Percentiles rank a stretch among this genome's conserved stretches.
Evolutionary conservation across 345 rosid genomes (phyloP).

Genomic region (Rubroshorea leprosula): DNA sequence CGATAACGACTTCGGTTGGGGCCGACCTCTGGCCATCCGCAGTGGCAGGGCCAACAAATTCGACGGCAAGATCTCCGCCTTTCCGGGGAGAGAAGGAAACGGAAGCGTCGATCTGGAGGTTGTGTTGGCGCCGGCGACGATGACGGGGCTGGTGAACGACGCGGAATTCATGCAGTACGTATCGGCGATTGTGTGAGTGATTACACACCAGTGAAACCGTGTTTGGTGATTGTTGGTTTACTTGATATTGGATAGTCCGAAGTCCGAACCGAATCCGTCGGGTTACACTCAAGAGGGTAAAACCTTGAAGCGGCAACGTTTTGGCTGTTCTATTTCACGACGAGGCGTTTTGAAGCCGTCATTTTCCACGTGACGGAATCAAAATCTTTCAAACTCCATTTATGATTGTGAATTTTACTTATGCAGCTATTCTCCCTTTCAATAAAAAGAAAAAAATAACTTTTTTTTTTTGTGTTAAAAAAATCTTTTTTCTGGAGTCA

Average conservation of each 20-base stretch:
- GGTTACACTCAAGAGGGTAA: too few relatives aligned
- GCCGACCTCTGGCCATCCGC: constrained; percentile 76
- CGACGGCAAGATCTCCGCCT: constrained; percentile 92
- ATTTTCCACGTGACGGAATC: constrained; percentile 10
- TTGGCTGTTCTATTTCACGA: not conserved
- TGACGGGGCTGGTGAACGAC: constrained; percentile 62
- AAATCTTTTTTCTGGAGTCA: too few relatives aligned
- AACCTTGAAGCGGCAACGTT: not conserved
- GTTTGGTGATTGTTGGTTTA: not conserved
- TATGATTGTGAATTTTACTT: too few relatives aligned
- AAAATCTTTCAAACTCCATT: too few relatives aligned
- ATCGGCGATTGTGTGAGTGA: constrained; percentile 22
- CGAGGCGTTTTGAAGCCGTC: constrained; percentile 5
- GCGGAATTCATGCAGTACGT: constrained; percentile 84
- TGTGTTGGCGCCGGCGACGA: constrained; percentile 66
- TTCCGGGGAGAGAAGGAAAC: constrained; percentile 70
- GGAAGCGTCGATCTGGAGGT: constrained; percentile 92
- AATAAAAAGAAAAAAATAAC: too few relatives aligned
- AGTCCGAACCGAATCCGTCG: too few relatives aligned
- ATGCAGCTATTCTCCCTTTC: too few relatives aligned
- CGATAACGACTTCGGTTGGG: constrained; percentile 95
- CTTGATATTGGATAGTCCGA: not conserved
- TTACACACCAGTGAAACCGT: not conserved
- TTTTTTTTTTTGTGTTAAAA: too few relatives aligned
- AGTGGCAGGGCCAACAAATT: constrained; percentile 93